Base-by-base conservation (phyloP, 345 rosid species). In the Gossypium ekmanianum region DNA sequence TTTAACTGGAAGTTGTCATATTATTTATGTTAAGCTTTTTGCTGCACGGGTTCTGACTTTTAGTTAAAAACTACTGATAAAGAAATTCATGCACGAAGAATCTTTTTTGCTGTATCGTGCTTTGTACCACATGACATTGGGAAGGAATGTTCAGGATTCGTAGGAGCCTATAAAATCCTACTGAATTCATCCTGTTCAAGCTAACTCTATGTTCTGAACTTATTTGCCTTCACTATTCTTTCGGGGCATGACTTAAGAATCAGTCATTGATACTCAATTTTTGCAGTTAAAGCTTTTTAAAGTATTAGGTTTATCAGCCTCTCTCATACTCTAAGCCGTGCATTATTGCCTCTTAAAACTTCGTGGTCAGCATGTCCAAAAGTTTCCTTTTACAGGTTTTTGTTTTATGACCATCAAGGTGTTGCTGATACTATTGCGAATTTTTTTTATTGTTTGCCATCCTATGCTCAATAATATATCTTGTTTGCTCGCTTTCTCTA, bases 381-480 rank as follows among this genome's bases (percentile, higher is more conserved):
- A 26, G 24, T 51, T 4, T 39, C 10, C 9, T 27, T 6, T 51
- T 13, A 13, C 0, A 13, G 72, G 56, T 24, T 68, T 11, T 48
- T 48, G 57, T 48, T 68, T 50, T 68, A 55, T 55, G 27, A 47
- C 24, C 39, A 12, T 47, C n/a, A 67, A 11, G 39, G 71, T 44
- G n/a, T 20, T 45, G 54, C 39, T 44, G 17, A 55, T 52, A 55
- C 10, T 8, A 18, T 55, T 18, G 24, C 9, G 24, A 55, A 7
- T 7, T 0, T 22, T 52, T 52, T 61, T 43, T 52, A 6, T 24
- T 65, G 20, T 18, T 71, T 47, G 16, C 52, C 66, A 13, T 66
- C 24, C 47, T 2, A 51, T 64, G 34, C 26, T 51, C 59, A 45
- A 27, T 57, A 78, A 72, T 47, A 72, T 52, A 58, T 66, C 39